Percentiles rank a stretch among this genome's conserved stretches.
Evolutionary conservation across 1,284 basidiomycete genomes (phyloP).

Genomic region (Fomitopsis pinicola): DNA sequence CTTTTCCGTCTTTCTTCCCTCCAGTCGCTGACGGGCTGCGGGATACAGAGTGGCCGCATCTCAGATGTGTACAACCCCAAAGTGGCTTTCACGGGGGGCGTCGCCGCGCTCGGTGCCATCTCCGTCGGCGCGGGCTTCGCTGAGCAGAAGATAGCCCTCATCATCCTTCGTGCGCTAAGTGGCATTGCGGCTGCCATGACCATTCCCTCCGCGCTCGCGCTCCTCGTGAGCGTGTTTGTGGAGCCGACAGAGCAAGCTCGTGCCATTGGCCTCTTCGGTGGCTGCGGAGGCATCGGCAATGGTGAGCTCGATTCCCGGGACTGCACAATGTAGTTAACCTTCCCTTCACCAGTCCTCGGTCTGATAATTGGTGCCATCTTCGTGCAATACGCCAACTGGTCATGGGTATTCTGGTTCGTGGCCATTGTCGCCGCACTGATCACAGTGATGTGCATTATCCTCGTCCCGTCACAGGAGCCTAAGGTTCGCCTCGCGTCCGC

Average conservation of each 20-base stretch:
- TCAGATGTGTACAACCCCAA: constrained; percentile 32
- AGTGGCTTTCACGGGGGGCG: constrained; percentile 29
- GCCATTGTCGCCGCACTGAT: constrained; percentile 35
- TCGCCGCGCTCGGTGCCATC: constrained; percentile 31
- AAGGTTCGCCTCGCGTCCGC: constrained; percentile 2
- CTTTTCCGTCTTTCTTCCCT: background rate
- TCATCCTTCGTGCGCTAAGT: constrained; percentile 39
- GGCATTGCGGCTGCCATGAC: constrained; percentile 41
- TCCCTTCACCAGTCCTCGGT: constrained; percentile 30
- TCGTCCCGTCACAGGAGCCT: constrained; percentile 27
- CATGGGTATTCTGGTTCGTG: constrained; percentile 44
- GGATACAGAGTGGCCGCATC: constrained; percentile 25
- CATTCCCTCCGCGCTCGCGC: constrained; percentile 43
- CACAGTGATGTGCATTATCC: constrained; percentile 28
- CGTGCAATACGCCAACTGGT: constrained; percentile 36
- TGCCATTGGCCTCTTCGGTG: constrained; percentile 42
- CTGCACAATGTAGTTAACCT: background rate
- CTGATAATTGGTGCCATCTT: constrained; percentile 41
- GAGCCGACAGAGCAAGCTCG: constrained; percentile 40
- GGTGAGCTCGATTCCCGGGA: constrained; percentile 23
- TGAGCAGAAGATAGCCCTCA: constrained; percentile 35
- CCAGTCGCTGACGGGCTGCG: background rate
- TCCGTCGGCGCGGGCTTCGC: constrained; percentile 39
- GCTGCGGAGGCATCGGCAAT: constrained; percentile 40
- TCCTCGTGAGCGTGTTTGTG: constrained; percentile 43